Base-by-base conservation (phyloP, 306 rosid genomes). In the Carpinus fangiana region DNA sequence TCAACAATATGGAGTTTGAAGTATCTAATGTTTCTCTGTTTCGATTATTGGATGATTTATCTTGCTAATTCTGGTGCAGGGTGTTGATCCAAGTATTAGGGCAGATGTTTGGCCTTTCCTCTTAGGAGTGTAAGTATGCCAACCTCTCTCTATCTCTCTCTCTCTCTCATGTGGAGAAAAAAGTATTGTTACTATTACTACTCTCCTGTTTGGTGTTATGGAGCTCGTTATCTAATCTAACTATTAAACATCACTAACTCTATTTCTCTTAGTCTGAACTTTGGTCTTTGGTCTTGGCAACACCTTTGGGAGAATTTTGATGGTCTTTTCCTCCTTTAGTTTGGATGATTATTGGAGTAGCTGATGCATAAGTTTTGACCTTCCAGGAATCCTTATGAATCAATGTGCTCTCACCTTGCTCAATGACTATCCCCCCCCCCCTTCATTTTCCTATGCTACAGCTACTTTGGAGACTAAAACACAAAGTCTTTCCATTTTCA, bases 91-190 rank as follows among this genome's bases (percentile, higher is more conserved):
- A 68, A 81, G 93, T 84, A 91, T 96, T 57, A 88, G 98, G 74
- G 86, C 94, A 34, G 98, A 93, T 82, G 99, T 93, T 82, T 96
- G 99, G 99, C 98, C 99, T 47, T 96, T 91, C 82, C 97, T 96
- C 46, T 94, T 96, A 69, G 99, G 99, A 96, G 96, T 93, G 99
- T 96, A 89, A 91, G 99, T 80, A 66, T 82, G 54, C 69, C 78
- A 54, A 55, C 83, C 77, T 72, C 66, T 77, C 56, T 67, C 52
- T 71, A 21, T 38, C 48, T 38, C 71, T 11, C 47, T 38, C 7
- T 53, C 41, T 62, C 5, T 14, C 7, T 14, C 4, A n/a, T 41
- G 50, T 18, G 8, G 26, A 41, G 16, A 8, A 67, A 9, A 66
- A 66, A 9, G n/a, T 47, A 13, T 65, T 48, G 6, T 67, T 68